These are phyloP conservation scores for Fusarium sp. DNA, from an alignment of 2,329 filamentous ascomycete genomes.

Conservation along the genomic window DNA sequence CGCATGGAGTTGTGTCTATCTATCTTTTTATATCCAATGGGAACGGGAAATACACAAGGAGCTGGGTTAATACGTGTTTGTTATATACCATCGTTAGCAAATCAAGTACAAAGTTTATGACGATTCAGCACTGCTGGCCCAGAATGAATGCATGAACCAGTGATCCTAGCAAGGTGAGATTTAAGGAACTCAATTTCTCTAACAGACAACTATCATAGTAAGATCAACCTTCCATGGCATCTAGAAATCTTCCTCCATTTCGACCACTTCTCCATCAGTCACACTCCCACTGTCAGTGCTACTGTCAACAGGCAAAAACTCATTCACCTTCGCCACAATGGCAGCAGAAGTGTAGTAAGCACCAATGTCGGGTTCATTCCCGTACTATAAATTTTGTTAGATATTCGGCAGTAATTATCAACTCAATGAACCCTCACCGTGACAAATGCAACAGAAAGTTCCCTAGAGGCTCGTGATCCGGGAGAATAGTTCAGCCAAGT, in stretches of 20 bases:
- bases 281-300: not conserved
- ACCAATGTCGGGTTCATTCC: not conserved
- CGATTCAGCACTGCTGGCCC: not conserved
- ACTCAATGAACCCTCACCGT: constrained; percentile 2
- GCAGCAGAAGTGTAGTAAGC: constrained; percentile 26
- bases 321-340: constrained; percentile 12
- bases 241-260: not conserved
- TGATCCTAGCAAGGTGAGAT: too few species aligned
- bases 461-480: not conserved
- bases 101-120: not conserved
- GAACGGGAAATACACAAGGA: not conserved
- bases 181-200: too few species aligned
- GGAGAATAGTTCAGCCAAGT: constrained; percentile 33
- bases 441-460: constrained; percentile 16
- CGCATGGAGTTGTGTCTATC: constrained; percentile 19
- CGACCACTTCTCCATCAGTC: not conserved
- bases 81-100: not conserved
- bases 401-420: too few species aligned
- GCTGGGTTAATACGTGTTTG: not conserved
- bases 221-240: not conserved
- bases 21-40: constrained; percentile 14
- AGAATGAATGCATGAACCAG: too few species aligned
- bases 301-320: fast-evolving
- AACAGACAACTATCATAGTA: not conserved
- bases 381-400: constrained; percentile 1